Base-by-base conservation (phyloP, 75 land plant species). In the Isoetes taiwanensis region DNA sequence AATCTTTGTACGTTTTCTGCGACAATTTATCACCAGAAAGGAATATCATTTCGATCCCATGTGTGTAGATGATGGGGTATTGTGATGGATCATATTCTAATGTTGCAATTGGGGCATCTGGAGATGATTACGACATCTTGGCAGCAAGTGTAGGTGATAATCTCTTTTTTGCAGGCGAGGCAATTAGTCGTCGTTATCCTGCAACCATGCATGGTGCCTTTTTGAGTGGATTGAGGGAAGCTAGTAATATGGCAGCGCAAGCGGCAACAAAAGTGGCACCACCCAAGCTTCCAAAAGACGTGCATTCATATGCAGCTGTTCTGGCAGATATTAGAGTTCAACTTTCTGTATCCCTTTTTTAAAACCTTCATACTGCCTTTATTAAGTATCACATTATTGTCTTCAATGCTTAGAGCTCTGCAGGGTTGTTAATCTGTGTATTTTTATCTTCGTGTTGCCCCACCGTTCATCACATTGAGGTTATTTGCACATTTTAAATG, bases 181-280 rank as follows among this genome's bases (percentile, higher is more conserved):
- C 96, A 11, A 94, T 96, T 17, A 94, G 52, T 41, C 79, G 96
- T 43, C 72, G 89, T 30, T 88, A 94, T 41, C 99, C 99, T 56
- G 99, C 99, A 39, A 94, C 96, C 26, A 88, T 94, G 99, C 99
- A 94, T 67, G 99, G 99, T 24, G 99, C 99, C 30, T 81, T 80
- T 54, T 55, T 94, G 28, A 84, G 76, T 78, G 99, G 99, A 10
- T 37, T 81, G 14, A 59, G 96, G 34, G 99, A 94, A 67, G 90
- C 99, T 48, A 86, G 90, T 39, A 87, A 82, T 39, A 84, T 94
- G 64, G 67, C 80, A 14, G 62, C 74, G 42, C 73, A 66, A 69
- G 86, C 90, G 30, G 80, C 66, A 43, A 54, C 63, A 23, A 72
- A 90, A 33, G 50, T 74, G 32, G 58, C 58, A 39, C 60, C 63